Evolutionary conservation across 2,329 filamentous ascomycete species (phyloP).

Genomic region (Nemania abortiva): DNA sequence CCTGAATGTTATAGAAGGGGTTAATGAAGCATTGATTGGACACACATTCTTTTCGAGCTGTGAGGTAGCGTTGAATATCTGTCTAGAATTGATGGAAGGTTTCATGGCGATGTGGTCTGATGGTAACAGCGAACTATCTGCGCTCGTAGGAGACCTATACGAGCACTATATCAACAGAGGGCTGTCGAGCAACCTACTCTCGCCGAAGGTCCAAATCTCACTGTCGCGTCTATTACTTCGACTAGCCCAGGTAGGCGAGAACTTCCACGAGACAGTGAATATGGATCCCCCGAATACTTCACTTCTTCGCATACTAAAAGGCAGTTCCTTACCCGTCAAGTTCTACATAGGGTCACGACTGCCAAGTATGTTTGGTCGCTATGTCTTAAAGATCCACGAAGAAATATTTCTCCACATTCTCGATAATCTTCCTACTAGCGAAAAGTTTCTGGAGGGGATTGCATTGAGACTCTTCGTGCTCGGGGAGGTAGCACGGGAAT

Average conservation of each 20-base stretch:
- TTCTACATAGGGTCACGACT: conserved; percentile 78
- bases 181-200: conserved; percentile 76
- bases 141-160: conserved; percentile 81
- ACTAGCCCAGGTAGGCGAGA: conserved; percentile 74
- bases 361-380: conserved; percentile 81
- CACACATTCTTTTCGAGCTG: conserved; percentile 75
- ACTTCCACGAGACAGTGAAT: conserved; percentile 71
- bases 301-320: conserved; percentile 77
- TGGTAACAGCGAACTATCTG: conserved; percentile 69
- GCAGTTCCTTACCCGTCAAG: conserved; percentile 77
- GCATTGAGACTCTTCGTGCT: conserved; percentile 83
- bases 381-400: conserved; percentile 85
- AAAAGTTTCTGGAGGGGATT: conserved; percentile 82
- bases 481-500: conserved; percentile 80
- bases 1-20: conserved; percentile 60
- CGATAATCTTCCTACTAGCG: conserved; percentile 79
- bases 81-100: conserved; percentile 75
- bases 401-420: conserved; percentile 86
- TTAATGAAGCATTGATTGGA: conserved; percentile 65
- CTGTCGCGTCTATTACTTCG: conserved; percentile 77
- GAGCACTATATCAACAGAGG: conserved; percentile 77
- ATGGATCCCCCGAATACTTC: conserved; percentile 74
- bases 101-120: conserved; percentile 74
- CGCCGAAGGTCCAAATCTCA: conserved; percentile 73
- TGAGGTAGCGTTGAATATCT: conserved; percentile 77